Evolutionary conservation across 2,329 filamentous ascomycete genomes (phyloP), one percentile per base, ranked within the genome.

Genomic region (Camillea tinctor): DNA sequence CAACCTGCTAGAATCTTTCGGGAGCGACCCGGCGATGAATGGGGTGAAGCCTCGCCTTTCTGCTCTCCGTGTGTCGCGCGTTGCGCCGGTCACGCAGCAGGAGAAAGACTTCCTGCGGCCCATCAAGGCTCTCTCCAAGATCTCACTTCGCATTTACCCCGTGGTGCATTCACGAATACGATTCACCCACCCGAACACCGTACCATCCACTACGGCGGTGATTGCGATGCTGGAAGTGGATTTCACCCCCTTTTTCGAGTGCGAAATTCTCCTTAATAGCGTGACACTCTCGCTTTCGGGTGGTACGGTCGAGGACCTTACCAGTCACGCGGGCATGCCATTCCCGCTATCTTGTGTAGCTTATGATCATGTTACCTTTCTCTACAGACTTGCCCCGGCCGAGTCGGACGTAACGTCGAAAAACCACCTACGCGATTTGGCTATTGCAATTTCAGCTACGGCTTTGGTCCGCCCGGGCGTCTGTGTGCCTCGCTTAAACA

Each of bases 1-100:
- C 63, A 95, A 94, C 72, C 79, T 94, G n/a, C 83, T 95, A 15
- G 88, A 91, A 70, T 84, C 91, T 2, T 90, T 94, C 62, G 81
- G 83, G 56, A 80, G 80, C 62, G 90, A 93, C 69, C 84, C 87
- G 21, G 82, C 81, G 23, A 78, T 92, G 19, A 79, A 77, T 17
- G 85, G 87, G 40, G 77, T 86, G 23, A 81, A 82, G 65, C 89
- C 91, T 52, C 84, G 85, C 26, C 79, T 95, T 1, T 92, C 90
- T 9, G 89, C 91, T 4, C 80, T 90, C 61, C 82, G 90, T 53
- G 89, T 94, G 36, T 92, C 88, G 50, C 85, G 89, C 63, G 89
- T 93, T 4, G 86, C 88, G 6, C 91, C 90, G 4, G 81, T 85
- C 50, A 86, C 87, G 2, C 83, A 86, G 54, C 79, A 80, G 30